Base-by-base conservation (phyloP, 768 basidiomycete genomes). In the Phallus indusiatus region DNA sequence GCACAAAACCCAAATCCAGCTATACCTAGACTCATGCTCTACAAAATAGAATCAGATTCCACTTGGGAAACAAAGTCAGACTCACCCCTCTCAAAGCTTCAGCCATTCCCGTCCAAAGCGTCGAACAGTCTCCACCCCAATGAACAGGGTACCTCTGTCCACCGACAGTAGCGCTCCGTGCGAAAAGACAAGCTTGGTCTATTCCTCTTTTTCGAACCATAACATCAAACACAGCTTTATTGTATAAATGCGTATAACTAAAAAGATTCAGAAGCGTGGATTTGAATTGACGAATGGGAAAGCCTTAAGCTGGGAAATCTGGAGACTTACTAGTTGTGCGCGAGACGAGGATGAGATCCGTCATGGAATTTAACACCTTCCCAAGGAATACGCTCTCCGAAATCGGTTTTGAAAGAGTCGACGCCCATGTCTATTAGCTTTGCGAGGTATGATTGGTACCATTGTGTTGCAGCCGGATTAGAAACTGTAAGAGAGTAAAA, bases 111-210 rank as follows among this genome's bases (percentile, higher is more conserved):
- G 86, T 84, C 72, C 80, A 88, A 1, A 85, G 85, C 5, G 83
- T 84, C 66, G 87, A 85, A 69, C 85, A 87, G 61, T 89, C 86
- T 1, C 87, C 86, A 53, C 84, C 83, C 84, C 84, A 85, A 66
- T 86, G 83, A 65, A 55, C 69, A 24, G 72, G 72, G 63, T 71
- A 80, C 77, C 83, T 72, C 71, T 90, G 86, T 2, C 86, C 84
- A 42, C 86, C 86, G 10, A 80, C 79, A n/a, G 81, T 78, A 0
- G 84, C 80, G 9, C 85, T 77, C 21, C 87, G 74, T 7, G 86
- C 86, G 64, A 88, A 88, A 1, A 88, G 75, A 16, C 85, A 80
- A 0, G 86, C 86, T 63, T 85, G 80, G 24, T 82, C 77, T 59
- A 77, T 76, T 5, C 87, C 87, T 60, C 83, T 77, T 24, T 80